Base-by-base conservation (phyloP, 305 asterid genomes). In the Fraxinus albicans region DNA sequence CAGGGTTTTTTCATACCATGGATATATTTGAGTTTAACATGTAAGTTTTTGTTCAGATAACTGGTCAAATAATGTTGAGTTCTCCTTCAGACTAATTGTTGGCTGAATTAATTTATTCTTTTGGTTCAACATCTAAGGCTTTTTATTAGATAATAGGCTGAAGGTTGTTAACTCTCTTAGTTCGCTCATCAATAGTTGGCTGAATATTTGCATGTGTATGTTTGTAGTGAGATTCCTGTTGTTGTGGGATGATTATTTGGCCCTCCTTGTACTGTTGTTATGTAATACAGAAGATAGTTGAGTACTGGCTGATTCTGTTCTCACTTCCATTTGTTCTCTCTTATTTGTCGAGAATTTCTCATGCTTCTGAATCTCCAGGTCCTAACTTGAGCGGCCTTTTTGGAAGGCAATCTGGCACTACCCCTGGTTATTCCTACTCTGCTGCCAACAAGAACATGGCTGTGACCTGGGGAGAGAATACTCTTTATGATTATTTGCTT, bases 401-500 rank as follows among this genome's bases (percentile, higher is more conserved):
- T 79, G 99, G 98, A 75, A 92, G 98, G 83, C 98, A 92, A 81
- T 93, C 97, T 63, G 98, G 99, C 23, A 94, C 98, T 8, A 90
- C 98, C 55, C 80, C 97, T 8, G 97, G 99, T n/a, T 94, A 93
- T 84, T 95, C 99, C 9, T 95, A 94, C 90, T 95, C 98, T 34
- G 87, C 96, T 83, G 97, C 98, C 44, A 95, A 95, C 96, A 94
- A 93, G 91, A 92, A 77, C 88, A 95, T 83, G 98, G 97, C 99
- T 77, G 99, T 95, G 53, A 81, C 0, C 10, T 95, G 99, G 99
- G 97, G 78, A 85, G 98, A 95, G 92, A 90, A 89, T 8, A 88
- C 99, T 0, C 91, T 95, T 33, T 94, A 95, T 63, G 98, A 95
- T 29, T 95, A 95, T 91, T 87, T 95, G 91, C 97, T 94, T n/a